Conservation (phyloP, 2,329 filamentous ascomycete genomes). For the Lachnellula suecica region DNA sequence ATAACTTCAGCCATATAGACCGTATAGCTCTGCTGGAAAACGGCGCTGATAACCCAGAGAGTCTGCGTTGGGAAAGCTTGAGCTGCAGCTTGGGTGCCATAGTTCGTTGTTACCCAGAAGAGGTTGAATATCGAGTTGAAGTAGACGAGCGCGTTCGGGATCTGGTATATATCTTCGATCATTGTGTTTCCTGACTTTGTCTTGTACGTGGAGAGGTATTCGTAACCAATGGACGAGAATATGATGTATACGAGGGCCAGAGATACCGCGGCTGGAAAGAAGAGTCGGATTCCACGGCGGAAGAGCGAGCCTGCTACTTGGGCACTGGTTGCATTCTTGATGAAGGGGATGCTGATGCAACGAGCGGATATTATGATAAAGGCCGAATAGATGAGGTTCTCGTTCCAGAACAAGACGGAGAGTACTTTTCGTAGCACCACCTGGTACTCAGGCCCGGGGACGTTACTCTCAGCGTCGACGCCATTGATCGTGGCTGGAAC, state of each 20-base stretch:
- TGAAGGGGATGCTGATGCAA: constrained; percentile 40
- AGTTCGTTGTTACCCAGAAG: constrained; percentile 43
- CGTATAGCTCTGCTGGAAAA: constrained; percentile 47
- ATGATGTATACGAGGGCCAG: constrained; percentile 42
- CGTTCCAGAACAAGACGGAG: constrained; percentile 45
- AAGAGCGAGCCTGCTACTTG: not conserved
- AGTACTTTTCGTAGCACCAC: constrained; percentile 42
- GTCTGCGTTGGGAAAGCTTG: constrained; percentile 43
- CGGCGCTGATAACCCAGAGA: constrained; percentile 43
- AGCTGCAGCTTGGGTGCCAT: constrained; percentile 39
- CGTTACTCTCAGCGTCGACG: constrained; percentile 34
- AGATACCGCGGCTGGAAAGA: constrained; percentile 42
- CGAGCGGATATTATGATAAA: constrained; percentile 46
- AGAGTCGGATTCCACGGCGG: not conserved
- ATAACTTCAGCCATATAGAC: constrained; percentile 48
- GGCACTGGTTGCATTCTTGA: constrained; percentile 26
- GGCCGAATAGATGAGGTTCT: constrained; percentile 43
- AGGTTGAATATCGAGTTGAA: constrained; percentile 47
- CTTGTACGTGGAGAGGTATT: constrained; percentile 41
- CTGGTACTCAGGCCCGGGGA: constrained; percentile 32
- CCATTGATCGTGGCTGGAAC: constrained; percentile 40
- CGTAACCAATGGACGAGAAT: constrained; percentile 31
- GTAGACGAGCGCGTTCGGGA: constrained; percentile 40
- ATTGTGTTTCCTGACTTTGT: constrained; percentile 36
- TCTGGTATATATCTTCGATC: constrained; percentile 33